These are phyloP conservation scores for Mimosa bimucronata DNA, from an alignment of 306 rosid genomes.

Conservation along the genomic window DNA sequence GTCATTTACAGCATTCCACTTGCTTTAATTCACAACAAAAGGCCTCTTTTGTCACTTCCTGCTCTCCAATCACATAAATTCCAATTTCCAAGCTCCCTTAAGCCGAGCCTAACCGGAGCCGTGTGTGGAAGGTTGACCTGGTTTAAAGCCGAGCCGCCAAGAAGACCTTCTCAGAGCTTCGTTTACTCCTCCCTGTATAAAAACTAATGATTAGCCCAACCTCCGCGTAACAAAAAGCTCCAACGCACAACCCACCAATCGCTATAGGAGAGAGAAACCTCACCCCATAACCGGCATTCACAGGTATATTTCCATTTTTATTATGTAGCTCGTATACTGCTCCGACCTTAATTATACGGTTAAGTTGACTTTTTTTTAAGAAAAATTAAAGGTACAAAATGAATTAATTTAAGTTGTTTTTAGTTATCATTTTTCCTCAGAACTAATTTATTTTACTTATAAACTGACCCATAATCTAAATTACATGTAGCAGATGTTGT, in stretches of 20 bases:
- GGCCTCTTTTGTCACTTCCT: conserved; percentile 27
- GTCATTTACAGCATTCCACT: conserved; percentile 26
- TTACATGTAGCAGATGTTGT: no score
- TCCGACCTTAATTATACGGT: no score
- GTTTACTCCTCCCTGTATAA: conserved; percentile 56
- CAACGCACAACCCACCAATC: conserved; percentile 49
- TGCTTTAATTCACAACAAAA: neutral
- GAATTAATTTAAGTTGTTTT: no score
- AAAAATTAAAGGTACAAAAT: no score
- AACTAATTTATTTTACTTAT: no score
- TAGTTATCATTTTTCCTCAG: no score
- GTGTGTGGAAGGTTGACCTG: conserved; percentile 35
- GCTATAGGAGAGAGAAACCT: conserved; percentile 33
- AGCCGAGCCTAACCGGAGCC: conserved; percentile 21
- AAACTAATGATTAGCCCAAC: conserved; percentile 69
- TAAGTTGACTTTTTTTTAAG: no score
- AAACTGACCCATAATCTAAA: no score
- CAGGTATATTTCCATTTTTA: conserved; percentile 2
- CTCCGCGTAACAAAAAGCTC: conserved; percentile 62
- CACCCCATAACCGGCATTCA: conserved; percentile 31
- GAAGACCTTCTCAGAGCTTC: conserved; percentile 37
- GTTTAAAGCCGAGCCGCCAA: conserved; percentile 49
- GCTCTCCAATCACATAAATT: neutral
- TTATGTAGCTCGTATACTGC: no score
- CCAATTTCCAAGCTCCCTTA: neutral